Percentiles rank a stretch among this genome's conserved stretches.
Evolutionary conservation across 1,139 yeast genomes (phyloP).

Genomic region (Magnusiomyces ingens): DNA sequence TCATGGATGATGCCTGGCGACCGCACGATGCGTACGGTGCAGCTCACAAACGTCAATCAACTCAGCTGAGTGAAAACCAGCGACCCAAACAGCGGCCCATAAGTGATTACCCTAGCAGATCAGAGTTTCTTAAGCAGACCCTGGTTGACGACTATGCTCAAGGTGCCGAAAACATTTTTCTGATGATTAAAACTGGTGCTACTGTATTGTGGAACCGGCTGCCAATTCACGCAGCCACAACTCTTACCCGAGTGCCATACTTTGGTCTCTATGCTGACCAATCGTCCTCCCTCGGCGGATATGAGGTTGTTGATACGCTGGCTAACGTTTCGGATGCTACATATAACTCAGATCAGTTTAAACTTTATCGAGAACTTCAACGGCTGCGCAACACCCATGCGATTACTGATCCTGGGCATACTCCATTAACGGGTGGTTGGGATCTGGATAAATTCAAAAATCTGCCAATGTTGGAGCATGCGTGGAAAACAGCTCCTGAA

Average conservation of each 20-base stretch:
- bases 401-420: conserved; percentile 8
- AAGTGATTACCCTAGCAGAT: background rate
- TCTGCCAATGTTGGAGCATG: conserved; percentile 35
- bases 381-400: conserved; percentile 23
- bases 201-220: conserved; percentile 33
- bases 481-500: conserved; percentile 27
- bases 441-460: conserved; percentile 35
- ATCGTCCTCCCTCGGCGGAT: conserved; percentile 30
- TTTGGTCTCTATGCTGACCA: conserved; percentile 34
- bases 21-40: conserved; percentile 8
- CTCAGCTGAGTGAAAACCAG: background rate
- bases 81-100: conserved; percentile 1
- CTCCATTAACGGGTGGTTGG: conserved; percentile 28
- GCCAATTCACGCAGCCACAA: conserved; percentile 33
- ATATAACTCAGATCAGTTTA: conserved; percentile 21
- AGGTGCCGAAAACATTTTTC: conserved; percentile 24
- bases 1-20: conserved; percentile 16
- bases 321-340: conserved; percentile 26
- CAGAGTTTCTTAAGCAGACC: conserved; percentile 21
- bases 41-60: background rate
- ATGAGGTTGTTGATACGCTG: conserved; percentile 30
- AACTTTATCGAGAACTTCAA: conserved; percentile 27
- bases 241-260: conserved; percentile 30
- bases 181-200: conserved; percentile 35
- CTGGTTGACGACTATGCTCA: conserved; percentile 24